A percentile compares a stretch with the other conserved stretches of the same genome.
phyloP scores from a whole-genome alignment of 2,329 filamentous ascomycete genomes.

The Penicillium carneum region DNA sequence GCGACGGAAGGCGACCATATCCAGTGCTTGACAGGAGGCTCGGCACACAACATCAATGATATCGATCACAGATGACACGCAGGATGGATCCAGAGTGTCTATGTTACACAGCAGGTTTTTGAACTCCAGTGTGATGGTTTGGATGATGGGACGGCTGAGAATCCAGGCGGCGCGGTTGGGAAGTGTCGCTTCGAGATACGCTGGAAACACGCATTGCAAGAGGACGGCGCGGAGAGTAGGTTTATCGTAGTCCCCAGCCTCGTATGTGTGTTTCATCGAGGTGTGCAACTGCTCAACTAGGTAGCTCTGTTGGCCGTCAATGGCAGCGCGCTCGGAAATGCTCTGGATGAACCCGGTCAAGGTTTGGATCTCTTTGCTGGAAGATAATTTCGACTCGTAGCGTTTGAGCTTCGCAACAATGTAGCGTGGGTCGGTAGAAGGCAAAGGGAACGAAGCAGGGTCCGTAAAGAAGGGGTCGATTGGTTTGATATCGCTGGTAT shows the following conservation, averaged over 20 bases:
- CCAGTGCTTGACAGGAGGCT: slow-evolving; percentile 48
- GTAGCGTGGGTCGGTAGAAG: slow-evolving; percentile 66
- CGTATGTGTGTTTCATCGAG: slow-evolving; percentile 57
- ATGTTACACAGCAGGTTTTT: slow-evolving; percentile 56
- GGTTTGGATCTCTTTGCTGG: slow-evolving; percentile 60
- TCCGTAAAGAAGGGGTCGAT: slow-evolving; percentile 68
- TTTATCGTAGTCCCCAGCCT: slow-evolving; percentile 49
- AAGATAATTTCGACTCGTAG: slow-evolving; percentile 62
- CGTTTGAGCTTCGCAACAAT: slow-evolving; percentile 67
- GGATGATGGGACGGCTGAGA: slow-evolving; percentile 60
- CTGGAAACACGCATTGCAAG: slow-evolving; percentile 63
- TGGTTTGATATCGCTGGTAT: slow-evolving; percentile 62
- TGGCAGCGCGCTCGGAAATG: slow-evolving; percentile 64
- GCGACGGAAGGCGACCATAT: slow-evolving; percentile 45
- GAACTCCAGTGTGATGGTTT: slow-evolving; percentile 55
- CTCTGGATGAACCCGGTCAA: slow-evolving; percentile 66
- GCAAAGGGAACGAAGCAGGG: slow-evolving; percentile 66
- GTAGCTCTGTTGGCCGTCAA: slow-evolving; percentile 65
- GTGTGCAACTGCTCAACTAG: slow-evolving; percentile 62
- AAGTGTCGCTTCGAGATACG: slow-evolving; percentile 62
- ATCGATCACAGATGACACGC: slow-evolving; percentile 46
- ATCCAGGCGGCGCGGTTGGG: slow-evolving; percentile 59
- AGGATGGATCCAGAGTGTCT: slow-evolving; percentile 51
- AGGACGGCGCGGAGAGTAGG: slow-evolving; percentile 61
- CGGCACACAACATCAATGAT: slow-evolving; percentile 52